Conservation (phyloP, 78 protist genomes). For the Acrasis kona region DNA sequence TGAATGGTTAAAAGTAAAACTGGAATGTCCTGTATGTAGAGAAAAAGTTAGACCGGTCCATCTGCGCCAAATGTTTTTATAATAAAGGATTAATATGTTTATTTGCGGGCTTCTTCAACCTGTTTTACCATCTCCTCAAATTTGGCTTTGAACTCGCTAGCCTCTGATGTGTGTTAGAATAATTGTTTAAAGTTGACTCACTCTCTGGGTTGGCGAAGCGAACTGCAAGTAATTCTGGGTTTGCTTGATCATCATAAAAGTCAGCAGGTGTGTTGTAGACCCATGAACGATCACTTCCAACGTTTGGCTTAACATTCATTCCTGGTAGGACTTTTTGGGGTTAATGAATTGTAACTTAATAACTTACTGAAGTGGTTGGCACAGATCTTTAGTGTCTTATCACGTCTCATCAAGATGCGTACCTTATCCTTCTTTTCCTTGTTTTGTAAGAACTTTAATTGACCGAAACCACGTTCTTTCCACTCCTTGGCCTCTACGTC, state of each 20-base stretch:
- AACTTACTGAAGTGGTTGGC: constrained; percentile 56
- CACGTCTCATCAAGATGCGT: constrained; percentile 87
- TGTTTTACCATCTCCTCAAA: neutral
- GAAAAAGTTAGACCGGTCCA: neutral
- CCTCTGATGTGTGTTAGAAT: neutral
- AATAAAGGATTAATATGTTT: neutral
- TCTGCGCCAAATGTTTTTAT: no score
- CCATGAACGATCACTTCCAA: constrained; percentile 54
- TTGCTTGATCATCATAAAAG: neutral
- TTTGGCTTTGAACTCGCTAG: neutral
- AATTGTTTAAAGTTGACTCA: neutral
- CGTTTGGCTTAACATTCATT: constrained; percentile 17
- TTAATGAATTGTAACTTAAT: neutral
- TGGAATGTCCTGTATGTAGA: neutral
- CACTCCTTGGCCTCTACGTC: constrained; percentile 26
- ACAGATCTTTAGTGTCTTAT: constrained; percentile 84
- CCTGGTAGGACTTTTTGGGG: neutral
- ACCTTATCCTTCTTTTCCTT: constrained; percentile 39
- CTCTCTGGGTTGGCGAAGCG: constrained; percentile 2
- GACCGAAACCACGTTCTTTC: constrained; percentile 90
- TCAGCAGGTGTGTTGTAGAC: constrained; percentile 16
- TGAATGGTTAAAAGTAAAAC: neutral
- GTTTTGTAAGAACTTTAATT: constrained; percentile 66
- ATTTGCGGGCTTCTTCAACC: neutral
- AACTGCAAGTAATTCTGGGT: neutral